Evolutionary conservation across 768 basidiomycete genomes (phyloP).

Genomic region (Leccinum barrowsii): DNA sequence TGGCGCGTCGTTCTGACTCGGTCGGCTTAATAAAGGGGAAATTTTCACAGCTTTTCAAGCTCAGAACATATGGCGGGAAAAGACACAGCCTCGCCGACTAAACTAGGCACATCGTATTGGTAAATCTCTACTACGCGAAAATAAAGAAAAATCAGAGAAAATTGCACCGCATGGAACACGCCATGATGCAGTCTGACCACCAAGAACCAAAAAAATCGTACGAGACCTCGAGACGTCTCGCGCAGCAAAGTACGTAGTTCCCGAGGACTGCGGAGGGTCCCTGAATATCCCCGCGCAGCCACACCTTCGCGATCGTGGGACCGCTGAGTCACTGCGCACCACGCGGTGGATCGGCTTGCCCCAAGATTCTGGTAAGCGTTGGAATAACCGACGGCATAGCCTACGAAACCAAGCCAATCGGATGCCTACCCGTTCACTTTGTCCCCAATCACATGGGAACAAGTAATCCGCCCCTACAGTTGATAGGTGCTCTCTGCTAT

Average conservation of each 20-base stretch:
- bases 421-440: not conserved
- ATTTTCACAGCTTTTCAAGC: slow-evolving; percentile 35
- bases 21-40: slow-evolving; percentile 27
- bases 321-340: slow-evolving; percentile 3
- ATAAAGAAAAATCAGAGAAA: not conserved
- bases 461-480: too few relatives aligned
- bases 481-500: too few relatives aligned
- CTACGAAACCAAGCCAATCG: slow-evolving; percentile 11
- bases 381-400: slow-evolving; percentile 9
- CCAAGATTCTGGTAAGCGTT: not conserved
- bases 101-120: slow-evolving; percentile 2
- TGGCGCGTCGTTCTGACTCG: slow-evolving; percentile 23
- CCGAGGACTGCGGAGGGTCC: slow-evolving; percentile 20
- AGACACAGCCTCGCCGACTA: slow-evolving; percentile 17
- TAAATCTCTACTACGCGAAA: not conserved
- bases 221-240: not conserved
- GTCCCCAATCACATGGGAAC: not conserved
- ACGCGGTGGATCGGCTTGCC: not conserved
- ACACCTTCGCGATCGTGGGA: not conserved
- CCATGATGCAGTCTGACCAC: not conserved
- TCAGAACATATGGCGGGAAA: slow-evolving; percentile 31
- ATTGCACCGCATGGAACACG: not conserved
- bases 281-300: slow-evolving; percentile 3
- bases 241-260: not conserved
- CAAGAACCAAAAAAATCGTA: not conserved